A percentile compares a stretch with the other conserved stretches of the same genome.
Evolutionary conservation across 345 rosid species (phyloP).

Genomic region (Hypericum androsaemum): DNA sequence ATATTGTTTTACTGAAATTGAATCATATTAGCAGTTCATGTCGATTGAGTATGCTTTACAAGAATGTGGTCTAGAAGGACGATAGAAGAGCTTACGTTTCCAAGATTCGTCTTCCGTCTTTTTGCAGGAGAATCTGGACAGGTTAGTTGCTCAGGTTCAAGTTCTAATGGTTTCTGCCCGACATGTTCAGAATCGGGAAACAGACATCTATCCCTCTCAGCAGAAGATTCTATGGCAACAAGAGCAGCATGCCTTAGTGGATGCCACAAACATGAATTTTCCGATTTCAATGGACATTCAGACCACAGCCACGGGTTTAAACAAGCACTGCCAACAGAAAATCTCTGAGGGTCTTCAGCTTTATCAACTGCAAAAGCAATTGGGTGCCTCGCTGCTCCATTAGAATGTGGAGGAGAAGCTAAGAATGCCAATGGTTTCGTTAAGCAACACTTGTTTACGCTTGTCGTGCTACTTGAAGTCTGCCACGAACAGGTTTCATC

Average conservation of each 20-base stretch:
- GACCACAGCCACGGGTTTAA: slow-evolving; percentile 68
- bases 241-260: slow-evolving; percentile 74
- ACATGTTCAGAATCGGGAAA: slow-evolving; percentile 29
- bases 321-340: slow-evolving; percentile 38
- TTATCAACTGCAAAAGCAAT: slow-evolving; percentile 17
- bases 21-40: too few species aligned
- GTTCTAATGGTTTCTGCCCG: slow-evolving; percentile 17
- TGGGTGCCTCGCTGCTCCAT: slow-evolving; percentile 10
- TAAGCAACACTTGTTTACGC: slow-evolving; percentile 11
- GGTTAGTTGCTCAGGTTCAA: slow-evolving; percentile 21
- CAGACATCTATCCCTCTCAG: slow-evolving; percentile 59
- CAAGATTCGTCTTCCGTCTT: slow-evolving; percentile 42
- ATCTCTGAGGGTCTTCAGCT: slow-evolving; percentile 15
- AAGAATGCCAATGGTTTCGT: slow-evolving; percentile 8
- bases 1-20: too few species aligned
- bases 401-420: slow-evolving; percentile 8
- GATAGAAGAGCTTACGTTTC: slow-evolving; percentile 25
- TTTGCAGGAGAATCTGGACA: slow-evolving; percentile 35
- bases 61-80: neutral
- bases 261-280: slow-evolving; percentile 38
- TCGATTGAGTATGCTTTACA: neutral
- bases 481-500: slow-evolving; percentile 43
- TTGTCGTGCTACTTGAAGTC: slow-evolving; percentile 13
- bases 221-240: slow-evolving; percentile 76
- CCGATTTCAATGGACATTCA: slow-evolving; percentile 15